A percentile compares a stretch with the other conserved stretches of the same genome.
Evolutionary conservation across 1,284 basidiomycete genomes (phyloP).

Genomic region (Boletellus deceptivus): DNA sequence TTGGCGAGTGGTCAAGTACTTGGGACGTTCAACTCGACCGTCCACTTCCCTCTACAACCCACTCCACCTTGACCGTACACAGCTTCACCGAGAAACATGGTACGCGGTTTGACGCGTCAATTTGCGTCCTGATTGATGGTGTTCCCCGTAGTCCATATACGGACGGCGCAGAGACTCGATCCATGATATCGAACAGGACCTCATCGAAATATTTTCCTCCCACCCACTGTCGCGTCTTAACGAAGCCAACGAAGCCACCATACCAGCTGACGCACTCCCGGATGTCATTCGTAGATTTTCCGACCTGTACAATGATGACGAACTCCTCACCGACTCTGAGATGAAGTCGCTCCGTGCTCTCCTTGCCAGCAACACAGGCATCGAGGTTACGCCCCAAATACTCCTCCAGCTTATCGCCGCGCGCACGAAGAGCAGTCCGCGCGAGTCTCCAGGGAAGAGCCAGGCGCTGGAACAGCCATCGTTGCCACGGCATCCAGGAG

Average conservation of each 20-base stretch:
- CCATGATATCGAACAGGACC: conserved; percentile 63
- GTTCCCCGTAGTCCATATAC: conserved; percentile 26
- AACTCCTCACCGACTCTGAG: conserved; percentile 60
- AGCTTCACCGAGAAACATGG: conserved; percentile 20
- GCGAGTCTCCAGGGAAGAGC: conserved; percentile 36
- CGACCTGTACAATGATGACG: conserved; percentile 51
- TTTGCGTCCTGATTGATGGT: conserved; percentile 2
- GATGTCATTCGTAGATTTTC: conserved; percentile 64
- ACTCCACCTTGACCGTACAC: conserved; percentile 5
- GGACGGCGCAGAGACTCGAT: conserved; percentile 65
- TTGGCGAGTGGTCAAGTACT: neutral
- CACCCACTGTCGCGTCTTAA: conserved; percentile 58
- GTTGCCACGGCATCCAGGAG: conserved; percentile 14
- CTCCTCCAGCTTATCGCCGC: conserved; percentile 64
- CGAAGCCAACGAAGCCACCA: conserved; percentile 53
- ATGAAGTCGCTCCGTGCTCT: conserved; percentile 54
- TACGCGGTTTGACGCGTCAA: conserved; percentile 21
- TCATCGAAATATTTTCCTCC: conserved; percentile 60
- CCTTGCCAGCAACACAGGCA: conserved; percentile 55
- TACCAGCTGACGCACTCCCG: conserved; percentile 65
- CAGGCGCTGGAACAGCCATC: conserved; percentile 25
- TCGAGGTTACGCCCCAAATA: conserved; percentile 66
- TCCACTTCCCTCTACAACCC: conserved; percentile 11
- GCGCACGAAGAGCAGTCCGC: conserved; percentile 52
- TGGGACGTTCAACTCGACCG: conserved; percentile 9